These are phyloP conservation scores for Fraxinus latifolia DNA, from an alignment of 305 asterid species.

Conservation along the genomic window DNA sequence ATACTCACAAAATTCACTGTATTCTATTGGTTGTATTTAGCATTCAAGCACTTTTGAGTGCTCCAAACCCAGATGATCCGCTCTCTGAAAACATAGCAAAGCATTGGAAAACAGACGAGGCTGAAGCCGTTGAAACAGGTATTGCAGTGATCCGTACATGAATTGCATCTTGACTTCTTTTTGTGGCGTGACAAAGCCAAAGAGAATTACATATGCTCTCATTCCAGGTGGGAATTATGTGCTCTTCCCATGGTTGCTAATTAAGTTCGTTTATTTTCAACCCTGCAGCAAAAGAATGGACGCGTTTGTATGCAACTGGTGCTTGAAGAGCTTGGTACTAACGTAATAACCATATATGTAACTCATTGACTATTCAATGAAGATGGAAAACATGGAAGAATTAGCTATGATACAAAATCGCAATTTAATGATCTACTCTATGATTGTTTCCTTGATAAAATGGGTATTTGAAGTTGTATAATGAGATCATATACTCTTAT, in stretches of 20 bases:
- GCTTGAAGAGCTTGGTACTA: slow-evolving; percentile 33
- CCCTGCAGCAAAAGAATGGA: slow-evolving; percentile 67
- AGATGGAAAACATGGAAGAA: slow-evolving; percentile 23
- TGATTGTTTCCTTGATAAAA: slow-evolving; percentile 23
- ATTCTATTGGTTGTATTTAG: slow-evolving; percentile 33
- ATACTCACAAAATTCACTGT: neutral
- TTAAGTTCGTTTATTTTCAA: neutral
- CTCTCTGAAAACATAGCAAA: slow-evolving; percentile 95
- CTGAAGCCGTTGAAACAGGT: slow-evolving; percentile 97
- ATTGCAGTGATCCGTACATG: neutral
- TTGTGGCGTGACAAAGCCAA: neutral
- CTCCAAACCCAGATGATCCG: slow-evolving; percentile 95
- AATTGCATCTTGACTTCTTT: neutral
- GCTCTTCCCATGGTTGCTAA: neutral
- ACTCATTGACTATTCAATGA: slow-evolving; percentile 27
- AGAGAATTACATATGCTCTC: neutral
- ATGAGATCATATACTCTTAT: slow-evolving; percentile 23
- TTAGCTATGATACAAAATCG: neutral
- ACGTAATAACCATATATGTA: slow-evolving; percentile 32
- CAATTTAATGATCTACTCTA: neutral
- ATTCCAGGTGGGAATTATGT: neutral
- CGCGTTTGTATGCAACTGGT: slow-evolving; percentile 62
- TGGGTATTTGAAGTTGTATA: slow-evolving; percentile 20
- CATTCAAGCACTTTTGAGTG: slow-evolving; percentile 96
- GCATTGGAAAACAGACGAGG: slow-evolving; percentile 92